Evolutionary conservation across 768 basidiomycete genomes (phyloP).

Genomic region (Hygrocybe punicea): DNA sequence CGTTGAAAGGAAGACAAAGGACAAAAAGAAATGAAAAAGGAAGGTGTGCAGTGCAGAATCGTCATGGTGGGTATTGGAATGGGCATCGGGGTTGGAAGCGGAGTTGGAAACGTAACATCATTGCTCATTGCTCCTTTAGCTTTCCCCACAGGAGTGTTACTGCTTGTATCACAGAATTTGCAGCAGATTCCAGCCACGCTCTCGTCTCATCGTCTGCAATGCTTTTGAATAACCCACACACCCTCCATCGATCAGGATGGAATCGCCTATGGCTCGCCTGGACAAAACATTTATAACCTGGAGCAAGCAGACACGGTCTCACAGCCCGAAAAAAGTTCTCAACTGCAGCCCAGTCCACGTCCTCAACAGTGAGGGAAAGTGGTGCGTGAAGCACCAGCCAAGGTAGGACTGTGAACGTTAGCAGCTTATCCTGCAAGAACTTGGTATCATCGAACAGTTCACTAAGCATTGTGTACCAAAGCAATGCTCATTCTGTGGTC

Average conservation of each 20-base stretch:
- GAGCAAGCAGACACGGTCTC: conserved; percentile 47
- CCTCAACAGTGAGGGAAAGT: conserved; percentile 52
- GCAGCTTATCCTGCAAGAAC: conserved; percentile 49
- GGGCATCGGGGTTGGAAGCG: too few species aligned
- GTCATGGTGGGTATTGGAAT: too few species aligned
- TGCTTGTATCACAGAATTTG: conserved; percentile 70
- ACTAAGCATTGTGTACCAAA: conserved; percentile 58
- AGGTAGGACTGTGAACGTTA: conserved; percentile 62
- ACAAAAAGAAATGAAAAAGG: too few species aligned
- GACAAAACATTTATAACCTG: conserved; percentile 63
- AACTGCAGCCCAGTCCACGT: conserved; percentile 69
- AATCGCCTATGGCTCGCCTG: conserved; percentile 71
- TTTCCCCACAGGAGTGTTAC: conserved; percentile 60
- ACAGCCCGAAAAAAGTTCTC: conserved; percentile 65
- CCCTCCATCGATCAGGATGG: conserved; percentile 78
- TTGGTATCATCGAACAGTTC: conserved; percentile 62
- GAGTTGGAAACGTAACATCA: too few species aligned
- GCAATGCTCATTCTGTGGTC: conserved; percentile 63
- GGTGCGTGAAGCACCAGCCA: conserved; percentile 71
- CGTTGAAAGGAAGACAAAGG: too few species aligned
- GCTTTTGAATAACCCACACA: conserved; percentile 57
- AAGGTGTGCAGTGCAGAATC: too few species aligned
- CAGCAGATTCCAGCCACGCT: conserved; percentile 58
- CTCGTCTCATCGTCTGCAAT: conserved; percentile 56
- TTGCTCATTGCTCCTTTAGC: neutral